Evolutionary conservation across 257 asterid species (phyloP).

Genomic region (Salvia hispanica): DNA sequence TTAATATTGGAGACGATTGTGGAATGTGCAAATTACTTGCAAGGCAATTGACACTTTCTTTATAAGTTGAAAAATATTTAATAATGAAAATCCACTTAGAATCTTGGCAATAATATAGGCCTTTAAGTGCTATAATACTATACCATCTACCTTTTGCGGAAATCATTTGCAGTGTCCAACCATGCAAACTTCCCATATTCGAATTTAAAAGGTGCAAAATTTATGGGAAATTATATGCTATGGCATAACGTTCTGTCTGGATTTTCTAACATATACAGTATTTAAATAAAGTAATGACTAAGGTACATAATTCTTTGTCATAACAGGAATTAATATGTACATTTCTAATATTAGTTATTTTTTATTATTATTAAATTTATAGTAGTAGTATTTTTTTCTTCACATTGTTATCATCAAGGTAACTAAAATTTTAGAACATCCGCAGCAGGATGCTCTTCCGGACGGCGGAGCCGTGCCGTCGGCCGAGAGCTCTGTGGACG

Average conservation of each 20-base stretch:
- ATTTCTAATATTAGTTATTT: too few relatives aligned
- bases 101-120: slow-evolving; percentile 45
- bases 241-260: not conserved
- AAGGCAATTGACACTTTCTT: slow-evolving; percentile 27
- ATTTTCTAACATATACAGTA: not conserved
- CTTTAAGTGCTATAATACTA: slow-evolving; percentile 37
- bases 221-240: slow-evolving; percentile 8
- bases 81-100: slow-evolving; percentile 30
- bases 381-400: too few relatives aligned
- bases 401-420: too few relatives aligned
- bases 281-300: too few relatives aligned
- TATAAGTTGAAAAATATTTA: slow-evolving; percentile 16
- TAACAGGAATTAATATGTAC: too few relatives aligned
- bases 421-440: too few relatives aligned
- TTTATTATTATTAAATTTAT: too few relatives aligned
- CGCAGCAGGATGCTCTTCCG: too few relatives aligned
- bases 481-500: too few relatives aligned
- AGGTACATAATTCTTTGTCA: too few relatives aligned
- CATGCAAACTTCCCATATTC: slow-evolving; percentile 24
- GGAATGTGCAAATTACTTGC: not conserved
- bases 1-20: not conserved
- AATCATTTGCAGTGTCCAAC: slow-evolving; percentile 29
- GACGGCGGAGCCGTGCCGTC: too few relatives aligned
- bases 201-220: slow-evolving; percentile 24
- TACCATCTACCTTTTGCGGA: slow-evolving; percentile 30